Percentiles rank a stretch among this genome's conserved stretches.
phyloP scores from a whole-genome alignment of 371 early-diverging fungal genomes.

The Funneliformis caledonium region DNA sequence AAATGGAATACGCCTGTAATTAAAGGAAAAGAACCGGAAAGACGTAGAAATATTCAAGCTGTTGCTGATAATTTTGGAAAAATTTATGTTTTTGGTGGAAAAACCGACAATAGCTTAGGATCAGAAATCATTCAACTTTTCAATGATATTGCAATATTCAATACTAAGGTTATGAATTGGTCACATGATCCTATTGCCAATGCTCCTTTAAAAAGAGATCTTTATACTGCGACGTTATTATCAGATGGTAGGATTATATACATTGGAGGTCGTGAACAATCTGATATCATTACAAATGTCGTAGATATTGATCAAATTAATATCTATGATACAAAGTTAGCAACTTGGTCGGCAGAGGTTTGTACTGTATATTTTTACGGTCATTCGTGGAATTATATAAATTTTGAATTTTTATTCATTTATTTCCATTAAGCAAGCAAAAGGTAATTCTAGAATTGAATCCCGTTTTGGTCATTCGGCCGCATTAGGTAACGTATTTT shows the following conservation, averaged over 20 bases:
- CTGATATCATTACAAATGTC: neutral
- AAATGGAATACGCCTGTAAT: neutral
- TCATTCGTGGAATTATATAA: neutral
- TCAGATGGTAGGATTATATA: slow-evolving; percentile 2
- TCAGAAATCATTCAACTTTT: neutral
- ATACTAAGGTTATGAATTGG: slow-evolving; percentile 2
- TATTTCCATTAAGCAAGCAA: neutral
- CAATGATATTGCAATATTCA: slow-evolving; percentile 2
- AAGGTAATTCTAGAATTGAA: neutral
- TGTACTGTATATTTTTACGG: no score
- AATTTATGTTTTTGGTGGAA: slow-evolving; percentile 18
- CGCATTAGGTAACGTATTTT: neutral
- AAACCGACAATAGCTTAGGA: neutral
- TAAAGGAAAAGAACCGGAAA: neutral
- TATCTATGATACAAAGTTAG: neutral
- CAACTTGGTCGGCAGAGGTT: neutral
- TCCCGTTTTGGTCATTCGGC: neutral
- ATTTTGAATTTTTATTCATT: neutral
- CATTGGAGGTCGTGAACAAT: neutral
- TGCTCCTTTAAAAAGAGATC: neutral
- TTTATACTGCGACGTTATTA: neutral
- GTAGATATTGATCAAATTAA: neutral
- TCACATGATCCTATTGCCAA: neutral
- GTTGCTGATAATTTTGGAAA: neutral
- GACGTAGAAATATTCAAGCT: neutral